phyloP scores from a whole-genome alignment of 257 asterid species.

The Ophiorrhiza pumila region DNA sequence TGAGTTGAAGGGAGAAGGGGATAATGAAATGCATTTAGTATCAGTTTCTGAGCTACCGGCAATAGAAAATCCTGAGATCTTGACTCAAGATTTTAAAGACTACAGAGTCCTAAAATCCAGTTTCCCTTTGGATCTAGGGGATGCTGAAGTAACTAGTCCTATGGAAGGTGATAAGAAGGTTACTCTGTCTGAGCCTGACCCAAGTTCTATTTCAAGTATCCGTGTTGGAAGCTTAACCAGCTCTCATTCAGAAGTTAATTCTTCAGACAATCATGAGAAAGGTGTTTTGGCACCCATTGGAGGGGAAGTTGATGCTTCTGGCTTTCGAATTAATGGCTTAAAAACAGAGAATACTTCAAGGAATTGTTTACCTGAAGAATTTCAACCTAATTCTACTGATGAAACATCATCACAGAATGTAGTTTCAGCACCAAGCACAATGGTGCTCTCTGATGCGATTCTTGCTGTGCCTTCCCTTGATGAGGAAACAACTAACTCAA shows the following conservation, averaged over 20 bases:
- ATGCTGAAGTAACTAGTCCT: slow-evolving; percentile 29
- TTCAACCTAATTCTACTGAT: slow-evolving; percentile 12
- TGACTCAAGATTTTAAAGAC: slow-evolving; percentile 32
- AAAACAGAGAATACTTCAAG: slow-evolving; percentile 8
- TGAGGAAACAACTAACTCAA: slow-evolving; percentile 17
- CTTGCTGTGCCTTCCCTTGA: slow-evolving; percentile 19
- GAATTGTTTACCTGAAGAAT: slow-evolving; percentile 15
- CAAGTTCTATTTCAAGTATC: slow-evolving; percentile 16
- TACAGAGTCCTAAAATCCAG: slow-evolving; percentile 21
- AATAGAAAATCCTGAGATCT: slow-evolving; percentile 17
- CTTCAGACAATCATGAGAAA: slow-evolving; percentile 15
- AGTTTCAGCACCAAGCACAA: slow-evolving; percentile 6
- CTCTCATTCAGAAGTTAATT: slow-evolving; percentile 22
- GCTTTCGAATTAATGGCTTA: slow-evolving; percentile 10
- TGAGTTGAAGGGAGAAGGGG: slow-evolving; percentile 10
- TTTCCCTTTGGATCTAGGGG: slow-evolving; percentile 27
- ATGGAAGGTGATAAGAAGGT: slow-evolving; percentile 20
- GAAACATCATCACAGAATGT: slow-evolving; percentile 14
- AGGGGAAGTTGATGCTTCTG: slow-evolving; percentile 19
- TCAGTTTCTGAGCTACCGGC: slow-evolving; percentile 18
- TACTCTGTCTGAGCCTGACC: slow-evolving; percentile 22
- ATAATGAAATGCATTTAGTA: slow-evolving; percentile 8
- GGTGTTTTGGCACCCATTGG: slow-evolving; percentile 7
- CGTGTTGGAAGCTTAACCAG: slow-evolving; percentile 22
- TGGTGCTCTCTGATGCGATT: slow-evolving; percentile 23